Evolutionary conservation across 208 protist species (phyloP), one percentile per base, ranked within the genome.

Genomic region (Wallacemonas sp.): DNA sequence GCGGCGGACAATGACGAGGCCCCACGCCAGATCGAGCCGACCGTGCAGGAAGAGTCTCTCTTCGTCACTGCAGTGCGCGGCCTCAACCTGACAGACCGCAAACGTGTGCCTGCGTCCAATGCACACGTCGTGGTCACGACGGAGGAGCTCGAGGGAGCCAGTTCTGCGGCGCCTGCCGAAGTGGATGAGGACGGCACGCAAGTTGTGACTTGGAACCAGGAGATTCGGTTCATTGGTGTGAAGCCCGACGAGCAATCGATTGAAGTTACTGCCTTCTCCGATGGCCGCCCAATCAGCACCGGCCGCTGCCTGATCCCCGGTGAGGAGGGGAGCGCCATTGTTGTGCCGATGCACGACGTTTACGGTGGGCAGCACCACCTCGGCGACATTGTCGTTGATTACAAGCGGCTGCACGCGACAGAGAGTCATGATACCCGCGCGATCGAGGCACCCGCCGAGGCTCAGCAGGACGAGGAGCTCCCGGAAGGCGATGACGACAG

Each of bases 161-260:
- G 86, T 15, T 77, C 87, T 36, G 63, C 73, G 52, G 76, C 84
- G n/a, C 66, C 81, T 10, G 79, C 66, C 15, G 67, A 76, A n/a
- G 66, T 64, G 12, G 85, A 87, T 29, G 81, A 60, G 3, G 71
- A 79, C 12, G 48, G 38, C 46, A 77, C 68, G 21, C 60, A 79
- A 54, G 63, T 93, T 48, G 74, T 91, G 39, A 78, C 61, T 53
- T 95, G 89, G 87, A 93, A 93, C 71, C 89, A 95, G 63, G 86
- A 95, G 78, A 80, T 95, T 33, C 89, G 84, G 42, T 95, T 95
- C 66, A 87, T 95, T 36, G 89, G 83, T 32, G 71, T 93, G 21
- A 66, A 86, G 27, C 61, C 53, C 22, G 41, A 58, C 46, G 65
- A 87, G 53, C 68, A 73, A 1, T 44, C 69, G 3, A 55, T 95